Conservation (phyloP, 805 yeast genomes). For the Ogataea minuta region DNA sequence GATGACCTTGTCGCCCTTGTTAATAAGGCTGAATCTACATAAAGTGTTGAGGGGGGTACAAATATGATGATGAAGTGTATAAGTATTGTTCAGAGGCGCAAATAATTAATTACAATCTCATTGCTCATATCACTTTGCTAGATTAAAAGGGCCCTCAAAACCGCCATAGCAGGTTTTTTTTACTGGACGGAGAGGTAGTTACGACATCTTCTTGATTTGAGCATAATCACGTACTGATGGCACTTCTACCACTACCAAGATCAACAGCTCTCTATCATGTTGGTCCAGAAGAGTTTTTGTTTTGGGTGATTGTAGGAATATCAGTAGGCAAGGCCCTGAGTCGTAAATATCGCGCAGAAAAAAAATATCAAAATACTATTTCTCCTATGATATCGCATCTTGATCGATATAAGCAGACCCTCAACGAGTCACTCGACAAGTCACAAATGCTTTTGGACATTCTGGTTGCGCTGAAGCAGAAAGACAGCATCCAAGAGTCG, state of each 20-base stretch:
- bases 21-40: slow-evolving; percentile 37
- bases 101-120: slow-evolving; percentile 20
- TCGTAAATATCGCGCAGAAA: neutral
- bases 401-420: slow-evolving; percentile 9
- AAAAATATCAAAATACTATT: neutral
- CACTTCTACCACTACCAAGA: no score
- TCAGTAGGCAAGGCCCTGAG: neutral
- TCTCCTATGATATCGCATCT: slow-evolving; percentile 5
- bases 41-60: slow-evolving; percentile 8
- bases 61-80: slow-evolving; percentile 7
- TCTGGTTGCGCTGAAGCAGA: slow-evolving; percentile 8
- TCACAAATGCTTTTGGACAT: slow-evolving; percentile 11
- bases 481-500: neutral
- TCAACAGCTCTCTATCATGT: no score
- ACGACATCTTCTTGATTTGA: no score
- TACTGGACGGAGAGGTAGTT: no score
- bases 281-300: no score
- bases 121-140: no score
- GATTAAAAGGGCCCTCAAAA: no score
- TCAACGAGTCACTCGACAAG: slow-evolving; percentile 22
- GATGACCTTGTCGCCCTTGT: slow-evolving; percentile 47
- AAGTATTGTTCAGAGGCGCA: slow-evolving; percentile 21
- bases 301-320: no score
- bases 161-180: no score
- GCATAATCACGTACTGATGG: no score